These are phyloP conservation scores for Coemansia sp. DNA, from an alignment of 192 early-diverging fungal genomes.

Conservation along the genomic window DNA sequence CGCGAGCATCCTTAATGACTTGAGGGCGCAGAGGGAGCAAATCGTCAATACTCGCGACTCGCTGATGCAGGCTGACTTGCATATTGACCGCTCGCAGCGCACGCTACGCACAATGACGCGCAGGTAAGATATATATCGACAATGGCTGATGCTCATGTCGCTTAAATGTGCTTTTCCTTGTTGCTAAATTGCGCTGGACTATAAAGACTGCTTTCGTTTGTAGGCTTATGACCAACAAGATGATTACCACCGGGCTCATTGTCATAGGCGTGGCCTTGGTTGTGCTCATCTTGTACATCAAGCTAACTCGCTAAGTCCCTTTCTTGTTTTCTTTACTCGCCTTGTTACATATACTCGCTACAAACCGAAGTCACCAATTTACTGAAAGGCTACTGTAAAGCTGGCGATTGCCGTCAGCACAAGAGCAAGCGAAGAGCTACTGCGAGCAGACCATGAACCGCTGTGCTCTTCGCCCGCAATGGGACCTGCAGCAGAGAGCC, in stretches of 20 bases:
- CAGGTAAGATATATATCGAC: constrained; percentile 53
- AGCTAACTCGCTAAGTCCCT: constrained; percentile 58
- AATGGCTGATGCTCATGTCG: not conserved
- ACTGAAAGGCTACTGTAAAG: not conserved
- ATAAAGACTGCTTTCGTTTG: not conserved
- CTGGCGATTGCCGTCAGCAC: not conserved
- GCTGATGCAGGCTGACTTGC: constrained; percentile 78
- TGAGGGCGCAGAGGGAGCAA: constrained; percentile 90
- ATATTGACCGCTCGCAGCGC: constrained; percentile 68
- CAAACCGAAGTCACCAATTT: not conserved
- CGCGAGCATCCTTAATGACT: constrained; percentile 77
- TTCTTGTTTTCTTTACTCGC: not conserved
- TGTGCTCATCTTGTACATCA: constrained; percentile 80
- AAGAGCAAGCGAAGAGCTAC: not conserved
- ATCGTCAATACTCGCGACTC: constrained; percentile 84
- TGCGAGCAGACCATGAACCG: not conserved
- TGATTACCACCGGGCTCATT: constrained; percentile 87
- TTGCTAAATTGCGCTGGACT: constrained; percentile 2
- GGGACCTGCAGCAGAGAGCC: constrained; percentile 7
- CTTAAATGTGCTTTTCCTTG: constrained; percentile 2
- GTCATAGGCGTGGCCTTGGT: constrained; percentile 80
- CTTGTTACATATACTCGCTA: constrained; percentile 4
- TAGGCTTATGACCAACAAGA: constrained; percentile 87
- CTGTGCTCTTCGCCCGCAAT: not conserved
- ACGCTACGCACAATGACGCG: constrained; percentile 76